A percentile compares a stretch with the other conserved stretches of the same genome.
Evolutionary conservation across 179 eudicot species (phyloP).

Genomic region (Beta lomatogona): DNA sequence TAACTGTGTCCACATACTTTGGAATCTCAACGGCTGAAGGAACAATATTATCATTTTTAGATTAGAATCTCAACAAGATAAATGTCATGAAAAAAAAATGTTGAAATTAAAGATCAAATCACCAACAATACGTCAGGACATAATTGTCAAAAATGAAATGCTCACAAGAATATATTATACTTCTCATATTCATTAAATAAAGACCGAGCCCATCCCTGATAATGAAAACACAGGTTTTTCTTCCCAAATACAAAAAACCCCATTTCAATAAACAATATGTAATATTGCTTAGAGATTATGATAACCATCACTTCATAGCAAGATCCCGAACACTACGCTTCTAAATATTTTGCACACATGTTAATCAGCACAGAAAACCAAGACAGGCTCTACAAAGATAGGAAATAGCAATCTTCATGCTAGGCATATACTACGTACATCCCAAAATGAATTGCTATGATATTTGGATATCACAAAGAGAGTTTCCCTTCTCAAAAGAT

Average conservation of each 20-base stretch:
- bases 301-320: neutral
- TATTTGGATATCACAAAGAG: neutral
- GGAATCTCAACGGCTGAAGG: constrained; percentile 81
- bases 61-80: neutral
- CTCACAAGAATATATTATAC: neutral
- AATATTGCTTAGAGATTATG: neutral
- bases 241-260: neutral
- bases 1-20: constrained; percentile 83
- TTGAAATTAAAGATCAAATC: neutral
- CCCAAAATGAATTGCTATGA: neutral
- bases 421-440: neutral
- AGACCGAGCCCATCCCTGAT: neutral
- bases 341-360: neutral
- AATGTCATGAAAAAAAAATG: neutral
- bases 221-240: neutral
- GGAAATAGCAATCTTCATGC: neutral
- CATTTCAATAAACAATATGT: neutral
- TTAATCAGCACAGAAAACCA: neutral
- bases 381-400: neutral
- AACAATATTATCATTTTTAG: neutral
- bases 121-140: neutral
- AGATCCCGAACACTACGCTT: neutral
- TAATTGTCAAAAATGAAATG: neutral
- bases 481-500: neutral
- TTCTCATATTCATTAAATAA: neutral